Percentiles rank a stretch among this genome's conserved stretches.
phyloP scores from a whole-genome alignment of 2,329 filamentous ascomycete genomes.

The Orbilia blumenaviensis region DNA sequence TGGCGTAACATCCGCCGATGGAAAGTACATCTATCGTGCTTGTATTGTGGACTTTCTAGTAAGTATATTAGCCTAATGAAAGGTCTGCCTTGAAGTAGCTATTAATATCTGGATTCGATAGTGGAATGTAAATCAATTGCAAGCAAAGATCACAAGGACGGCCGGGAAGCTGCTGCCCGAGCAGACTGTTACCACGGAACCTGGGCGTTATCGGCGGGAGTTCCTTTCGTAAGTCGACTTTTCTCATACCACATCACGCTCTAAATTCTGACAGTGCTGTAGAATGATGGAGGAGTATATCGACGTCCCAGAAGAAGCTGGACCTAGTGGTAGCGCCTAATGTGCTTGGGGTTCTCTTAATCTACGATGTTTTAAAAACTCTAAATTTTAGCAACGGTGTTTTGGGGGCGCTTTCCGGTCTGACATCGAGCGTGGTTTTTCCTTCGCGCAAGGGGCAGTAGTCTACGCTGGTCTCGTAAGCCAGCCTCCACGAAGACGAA shows the following conservation, averaged over 20 bases:
- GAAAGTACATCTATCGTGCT: conserved; percentile 57
- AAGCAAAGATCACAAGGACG: conserved; percentile 55
- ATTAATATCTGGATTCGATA: background rate
- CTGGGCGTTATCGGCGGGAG: conserved; percentile 55
- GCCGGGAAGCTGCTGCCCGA: conserved; percentile 56
- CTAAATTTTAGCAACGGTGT: background rate
- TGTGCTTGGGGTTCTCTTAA: no score
- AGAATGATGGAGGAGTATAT: conserved; percentile 58
- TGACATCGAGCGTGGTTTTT: background rate
- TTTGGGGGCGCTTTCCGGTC: background rate
- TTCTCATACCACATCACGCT: no score
- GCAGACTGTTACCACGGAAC: conserved; percentile 57
- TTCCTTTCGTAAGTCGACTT: conserved; percentile 55
- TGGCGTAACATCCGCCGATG: conserved; percentile 55
- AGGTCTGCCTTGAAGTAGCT: background rate
- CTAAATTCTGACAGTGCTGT: background rate
- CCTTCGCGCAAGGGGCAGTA: background rate
- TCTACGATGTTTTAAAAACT: no score
- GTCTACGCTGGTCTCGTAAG: no score
- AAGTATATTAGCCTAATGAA: background rate
- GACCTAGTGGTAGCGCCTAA: background rate
- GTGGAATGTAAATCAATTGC: conserved; percentile 57
- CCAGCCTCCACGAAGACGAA: no score
- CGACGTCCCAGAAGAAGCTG: conserved; percentile 46
- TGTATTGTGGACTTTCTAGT: conserved; percentile 57